phyloP scores from a whole-genome alignment of 768 basidiomycete genomes.

The Sarcodon aspratus region DNA sequence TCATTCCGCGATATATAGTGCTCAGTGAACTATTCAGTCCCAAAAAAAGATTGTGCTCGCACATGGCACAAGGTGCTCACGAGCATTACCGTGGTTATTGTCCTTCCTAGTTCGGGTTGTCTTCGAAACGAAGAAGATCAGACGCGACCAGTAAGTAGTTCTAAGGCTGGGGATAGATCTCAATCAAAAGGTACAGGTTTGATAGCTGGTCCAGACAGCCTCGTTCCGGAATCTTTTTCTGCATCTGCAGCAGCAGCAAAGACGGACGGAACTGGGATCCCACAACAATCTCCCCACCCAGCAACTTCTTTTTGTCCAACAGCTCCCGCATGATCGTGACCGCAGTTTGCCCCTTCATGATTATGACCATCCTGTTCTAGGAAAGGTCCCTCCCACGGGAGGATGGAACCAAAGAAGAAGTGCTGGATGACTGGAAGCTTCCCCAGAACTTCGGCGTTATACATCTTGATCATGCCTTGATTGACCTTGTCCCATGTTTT shows the following conservation, averaged over 20 bases:
- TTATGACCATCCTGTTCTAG: conserved; percentile 19
- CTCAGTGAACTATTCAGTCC: too few species aligned
- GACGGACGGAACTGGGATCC: conserved; percentile 74
- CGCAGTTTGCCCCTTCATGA: conserved; percentile 30
- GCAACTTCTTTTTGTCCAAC: conserved; percentile 31
- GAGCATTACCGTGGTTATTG: too few species aligned
- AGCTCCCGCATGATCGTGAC: conserved; percentile 39
- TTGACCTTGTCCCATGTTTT: conserved; percentile 98
- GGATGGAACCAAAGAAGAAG: conserved; percentile 84
- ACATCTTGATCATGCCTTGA: conserved; percentile 96
- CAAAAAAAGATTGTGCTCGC: too few species aligned
- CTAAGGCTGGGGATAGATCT: too few species aligned
- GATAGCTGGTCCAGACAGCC: conserved; percentile 50
- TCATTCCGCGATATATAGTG: too few species aligned
- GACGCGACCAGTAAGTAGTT: too few species aligned
- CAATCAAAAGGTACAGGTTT: conserved; percentile 76
- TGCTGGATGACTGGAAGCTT: conserved; percentile 96
- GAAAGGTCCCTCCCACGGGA: conserved; percentile 53
- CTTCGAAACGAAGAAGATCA: too few species aligned
- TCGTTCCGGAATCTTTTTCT: conserved; percentile 27
- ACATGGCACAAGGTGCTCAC: too few species aligned
- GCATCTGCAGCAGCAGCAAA: conserved; percentile 60
- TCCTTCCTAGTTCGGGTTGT: too few species aligned
- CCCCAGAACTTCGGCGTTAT: conserved; percentile 85
- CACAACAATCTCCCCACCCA: conserved; percentile 88